Percentiles rank a stretch among this genome's conserved stretches.
These are phyloP conservation scores for Dictyostelium intermedium DNA, from an alignment of 78 protist species.

Conservation along the genomic window DNA sequence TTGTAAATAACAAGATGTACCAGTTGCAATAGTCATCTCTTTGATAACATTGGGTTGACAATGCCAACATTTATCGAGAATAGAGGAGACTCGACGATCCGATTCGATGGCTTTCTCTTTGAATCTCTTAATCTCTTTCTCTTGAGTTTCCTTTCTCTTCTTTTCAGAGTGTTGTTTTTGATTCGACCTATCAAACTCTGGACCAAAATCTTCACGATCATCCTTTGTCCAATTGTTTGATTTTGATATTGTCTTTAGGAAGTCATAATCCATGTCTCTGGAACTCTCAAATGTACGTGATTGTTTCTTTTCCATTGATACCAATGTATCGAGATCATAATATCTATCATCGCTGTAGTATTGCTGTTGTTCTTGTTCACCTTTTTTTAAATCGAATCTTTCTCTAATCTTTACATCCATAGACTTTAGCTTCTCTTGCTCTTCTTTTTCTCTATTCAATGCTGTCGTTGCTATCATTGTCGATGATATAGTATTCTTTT, in stretches of 20 bases:
- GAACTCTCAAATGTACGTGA: neutral
- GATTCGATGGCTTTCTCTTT: slow-evolving; percentile 16
- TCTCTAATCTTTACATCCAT: neutral
- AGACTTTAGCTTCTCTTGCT: neutral
- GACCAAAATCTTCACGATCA: slow-evolving; percentile 74
- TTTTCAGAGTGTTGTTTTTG: neutral
- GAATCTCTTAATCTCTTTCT: slow-evolving; percentile 1
- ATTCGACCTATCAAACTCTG: neutral
- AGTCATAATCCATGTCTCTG: slow-evolving; percentile 59
- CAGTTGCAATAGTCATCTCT: slow-evolving; percentile 45
- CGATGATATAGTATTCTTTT: neutral
- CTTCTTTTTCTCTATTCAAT: neutral
- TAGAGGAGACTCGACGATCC: neutral
- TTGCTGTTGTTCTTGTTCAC: neutral
- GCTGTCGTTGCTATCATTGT: too few species aligned
- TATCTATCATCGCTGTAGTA: slow-evolving; percentile 63
- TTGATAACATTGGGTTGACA: neutral
- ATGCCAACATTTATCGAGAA: slow-evolving; percentile 60
- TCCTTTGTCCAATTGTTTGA: slow-evolving; percentile 24
- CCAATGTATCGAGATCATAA: slow-evolving; percentile 31
- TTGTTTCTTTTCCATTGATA: slow-evolving; percentile 34
- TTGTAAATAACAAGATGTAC: slow-evolving; percentile 1
- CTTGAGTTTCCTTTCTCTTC: slow-evolving; percentile 17
- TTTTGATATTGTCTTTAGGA: slow-evolving; percentile 22
- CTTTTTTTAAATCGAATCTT: slow-evolving; percentile 2